Percentiles rank a stretch among this genome's conserved stretches.
phyloP scores from a whole-genome alignment of 352 stramenopile genomes.

The Globisporangium megalacanthum region DNA sequence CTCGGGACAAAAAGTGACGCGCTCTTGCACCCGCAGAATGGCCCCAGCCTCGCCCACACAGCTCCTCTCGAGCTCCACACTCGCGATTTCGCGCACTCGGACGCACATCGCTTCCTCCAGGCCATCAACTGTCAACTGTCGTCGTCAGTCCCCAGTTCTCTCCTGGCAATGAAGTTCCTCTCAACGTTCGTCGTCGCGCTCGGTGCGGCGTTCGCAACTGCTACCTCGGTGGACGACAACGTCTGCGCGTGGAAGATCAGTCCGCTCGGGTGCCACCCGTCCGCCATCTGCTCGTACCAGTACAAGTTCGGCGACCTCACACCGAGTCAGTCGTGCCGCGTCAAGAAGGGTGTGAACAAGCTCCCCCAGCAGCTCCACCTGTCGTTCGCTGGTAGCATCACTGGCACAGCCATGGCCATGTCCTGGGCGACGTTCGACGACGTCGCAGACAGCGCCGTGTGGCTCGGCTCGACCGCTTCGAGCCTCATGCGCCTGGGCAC shows the following conservation, averaged over 20 bases:
- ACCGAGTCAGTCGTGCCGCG: constrained; percentile 38
- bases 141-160: neutral
- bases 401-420: constrained; percentile 47
- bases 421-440: constrained; percentile 53
- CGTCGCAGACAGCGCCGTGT: constrained; percentile 35
- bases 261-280: constrained; percentile 21
- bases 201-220: neutral
- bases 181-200: neutral
- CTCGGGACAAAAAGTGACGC: neutral
- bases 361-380: constrained; percentile 55
- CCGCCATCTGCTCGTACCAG: constrained; percentile 29
- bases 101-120: neutral
- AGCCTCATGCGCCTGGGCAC: constrained; percentile 17
- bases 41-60: too few relatives aligned
- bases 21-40: too few relatives aligned
- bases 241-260: constrained; percentile 24
- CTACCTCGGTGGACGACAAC: constrained; percentile 19
- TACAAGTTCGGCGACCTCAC: constrained; percentile 35
- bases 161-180: constrained; percentile 1
- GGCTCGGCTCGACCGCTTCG: constrained; percentile 29
- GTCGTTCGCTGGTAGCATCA: constrained; percentile 33
- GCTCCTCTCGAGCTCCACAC: neutral
- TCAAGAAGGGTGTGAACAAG: constrained; percentile 33
- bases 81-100: constrained; percentile 1
- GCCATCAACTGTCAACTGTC: neutral